These are phyloP conservation scores for Sporormia fimetaria DNA, from an alignment of 495 filamentous ascomycete genomes.

Conservation along the genomic window DNA sequence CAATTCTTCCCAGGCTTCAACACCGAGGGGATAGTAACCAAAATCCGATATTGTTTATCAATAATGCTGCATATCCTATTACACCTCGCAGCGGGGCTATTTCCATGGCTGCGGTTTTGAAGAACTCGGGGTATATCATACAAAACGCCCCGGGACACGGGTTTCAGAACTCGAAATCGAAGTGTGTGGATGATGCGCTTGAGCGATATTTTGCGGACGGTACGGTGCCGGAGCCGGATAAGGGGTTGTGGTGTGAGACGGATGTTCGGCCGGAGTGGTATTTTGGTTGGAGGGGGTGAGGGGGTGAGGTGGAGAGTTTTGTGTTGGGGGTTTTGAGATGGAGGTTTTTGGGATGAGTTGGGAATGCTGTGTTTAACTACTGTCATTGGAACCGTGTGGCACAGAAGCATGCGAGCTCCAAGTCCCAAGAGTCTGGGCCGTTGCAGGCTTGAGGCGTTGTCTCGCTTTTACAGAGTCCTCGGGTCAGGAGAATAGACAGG, in stretches of 20 bases:
- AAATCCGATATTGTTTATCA: slow-evolving; percentile 8
- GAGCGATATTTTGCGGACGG: slow-evolving; percentile 1
- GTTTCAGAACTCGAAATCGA: not conserved
- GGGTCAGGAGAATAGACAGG: too few relatives aligned
- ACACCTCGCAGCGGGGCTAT: not conserved
- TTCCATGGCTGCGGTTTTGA: slow-evolving; percentile 2
- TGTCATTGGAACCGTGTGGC: too few relatives aligned
- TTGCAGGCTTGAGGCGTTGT: too few relatives aligned
- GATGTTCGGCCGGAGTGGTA: slow-evolving; percentile 4
- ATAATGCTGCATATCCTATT: slow-evolving; percentile 3
- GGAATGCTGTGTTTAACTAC: too few relatives aligned
- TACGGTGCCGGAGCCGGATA: slow-evolving; percentile 1
- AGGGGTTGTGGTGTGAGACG: slow-evolving; percentile 1
- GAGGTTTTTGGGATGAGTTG: too few relatives aligned
- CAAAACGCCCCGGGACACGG: slow-evolving; percentile 1
- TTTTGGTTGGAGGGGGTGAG: too few relatives aligned
- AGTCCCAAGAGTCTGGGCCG: too few relatives aligned
- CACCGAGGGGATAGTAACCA: not conserved
- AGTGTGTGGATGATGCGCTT: not conserved
- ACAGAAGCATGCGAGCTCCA: too few relatives aligned
- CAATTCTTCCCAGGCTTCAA: slow-evolving; percentile 6
- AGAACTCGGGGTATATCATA: not conserved
- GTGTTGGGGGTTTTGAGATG: too few relatives aligned
- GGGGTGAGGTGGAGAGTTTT: too few relatives aligned
- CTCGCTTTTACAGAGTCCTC: too few relatives aligned